phyloP scores from a whole-genome alignment of 306 rosid species.

The Malus asiatica region DNA sequence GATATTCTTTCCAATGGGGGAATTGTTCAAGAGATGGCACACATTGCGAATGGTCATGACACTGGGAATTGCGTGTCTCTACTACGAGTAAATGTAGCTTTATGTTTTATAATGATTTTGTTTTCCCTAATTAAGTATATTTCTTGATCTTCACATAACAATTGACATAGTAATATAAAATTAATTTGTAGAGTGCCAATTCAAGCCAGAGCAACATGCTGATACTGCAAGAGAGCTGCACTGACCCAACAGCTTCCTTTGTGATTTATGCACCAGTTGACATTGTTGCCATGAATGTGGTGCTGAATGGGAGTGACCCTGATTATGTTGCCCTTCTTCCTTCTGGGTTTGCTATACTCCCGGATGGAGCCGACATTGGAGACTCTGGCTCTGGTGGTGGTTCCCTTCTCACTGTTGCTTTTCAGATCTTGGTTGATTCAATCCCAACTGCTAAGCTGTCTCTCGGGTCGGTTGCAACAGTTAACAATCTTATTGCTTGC shows the following conservation, averaged over 20 bases:
- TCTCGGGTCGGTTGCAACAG: conserved; percentile 92
- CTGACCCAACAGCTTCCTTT: conserved; percentile 65
- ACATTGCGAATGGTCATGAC: conserved; percentile 84
- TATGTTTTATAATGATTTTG: neutral
- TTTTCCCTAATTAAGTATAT: neutral
- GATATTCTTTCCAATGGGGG: conserved; percentile 95
- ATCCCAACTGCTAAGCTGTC: conserved; percentile 89
- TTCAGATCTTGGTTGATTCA: conserved; percentile 91
- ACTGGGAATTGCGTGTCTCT: conserved; percentile 87
- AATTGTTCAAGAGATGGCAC: conserved; percentile 94
- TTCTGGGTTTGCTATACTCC: conserved; percentile 94
- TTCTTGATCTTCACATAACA: neutral
- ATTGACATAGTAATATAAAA: neutral
- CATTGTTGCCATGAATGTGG: conserved; percentile 80
- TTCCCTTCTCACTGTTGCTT: conserved; percentile 85
- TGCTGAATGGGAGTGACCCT: conserved; percentile 88
- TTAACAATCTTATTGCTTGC: conserved; percentile 84
- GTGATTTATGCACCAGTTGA: conserved; percentile 93
- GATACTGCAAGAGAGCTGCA: conserved; percentile 87
- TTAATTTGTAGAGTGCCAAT: conserved; percentile 65
- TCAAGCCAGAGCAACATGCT: conserved; percentile 99
- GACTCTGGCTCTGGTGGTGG: conserved; percentile 72
- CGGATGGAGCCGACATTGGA: conserved; percentile 45
- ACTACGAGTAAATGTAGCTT: conserved; percentile 72
- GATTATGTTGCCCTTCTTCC: conserved; percentile 94